phyloP scores from a whole-genome alignment of 192 early-diverging fungal species.

The Coemansia sp. region DNA sequence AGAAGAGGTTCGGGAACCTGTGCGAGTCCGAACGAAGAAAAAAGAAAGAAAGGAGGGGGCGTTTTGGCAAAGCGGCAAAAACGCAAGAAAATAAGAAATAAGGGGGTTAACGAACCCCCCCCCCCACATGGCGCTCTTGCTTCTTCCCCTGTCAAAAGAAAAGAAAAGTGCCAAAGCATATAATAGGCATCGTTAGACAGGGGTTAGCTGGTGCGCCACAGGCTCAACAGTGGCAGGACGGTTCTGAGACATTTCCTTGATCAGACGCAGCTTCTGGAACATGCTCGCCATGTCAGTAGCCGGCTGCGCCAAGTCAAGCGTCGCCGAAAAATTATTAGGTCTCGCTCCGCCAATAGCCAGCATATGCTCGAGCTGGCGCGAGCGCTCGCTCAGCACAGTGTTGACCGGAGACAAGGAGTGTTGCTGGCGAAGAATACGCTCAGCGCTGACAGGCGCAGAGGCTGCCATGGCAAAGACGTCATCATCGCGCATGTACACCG shows the following conservation, averaged over 20 bases:
- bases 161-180: slow-evolving; percentile 31
- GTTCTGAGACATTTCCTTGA: slow-evolving; percentile 36
- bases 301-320: slow-evolving; percentile 24
- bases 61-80: too few species aligned
- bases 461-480: slow-evolving; percentile 32
- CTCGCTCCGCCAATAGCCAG: slow-evolving; percentile 15
- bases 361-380: slow-evolving; percentile 43
- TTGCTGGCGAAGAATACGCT: slow-evolving; percentile 14
- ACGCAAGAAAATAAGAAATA: background rate
- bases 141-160: slow-evolving; percentile 4
- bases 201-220: slow-evolving; percentile 26
- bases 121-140: background rate
- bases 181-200: slow-evolving; percentile 48
- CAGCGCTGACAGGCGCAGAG: slow-evolving; percentile 5
- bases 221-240: slow-evolving; percentile 24
- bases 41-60: background rate
- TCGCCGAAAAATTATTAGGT: slow-evolving; percentile 11
- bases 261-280: slow-evolving; percentile 50
- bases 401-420: slow-evolving; percentile 10
- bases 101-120: background rate
- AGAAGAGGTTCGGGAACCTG: background rate
- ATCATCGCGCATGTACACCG: slow-evolving; percentile 26
- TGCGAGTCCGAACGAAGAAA: slow-evolving; percentile 10
- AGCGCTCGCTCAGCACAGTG: slow-evolving; percentile 33
- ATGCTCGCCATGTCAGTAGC: slow-evolving; percentile 29